Conservation (phyloP, 1,284 basidiomycete species). For the Puccinia sorghi region DNA sequence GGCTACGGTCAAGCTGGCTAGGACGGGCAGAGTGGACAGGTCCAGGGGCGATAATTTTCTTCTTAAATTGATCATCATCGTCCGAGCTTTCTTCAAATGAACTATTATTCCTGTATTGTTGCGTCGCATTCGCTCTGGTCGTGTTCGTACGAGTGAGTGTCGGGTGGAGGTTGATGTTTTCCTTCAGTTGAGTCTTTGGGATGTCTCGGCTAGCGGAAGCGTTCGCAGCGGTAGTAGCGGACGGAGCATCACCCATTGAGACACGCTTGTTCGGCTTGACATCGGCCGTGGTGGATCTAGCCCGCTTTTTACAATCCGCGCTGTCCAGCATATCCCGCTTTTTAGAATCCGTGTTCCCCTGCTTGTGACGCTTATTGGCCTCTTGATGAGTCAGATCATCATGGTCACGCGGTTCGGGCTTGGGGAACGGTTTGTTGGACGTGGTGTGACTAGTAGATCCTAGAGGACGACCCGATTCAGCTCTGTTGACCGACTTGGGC, state of each 20-base stretch:
- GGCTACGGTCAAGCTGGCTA: background rate
- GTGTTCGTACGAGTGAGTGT: background rate
- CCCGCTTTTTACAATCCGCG: background rate
- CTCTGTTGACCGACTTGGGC: background rate
- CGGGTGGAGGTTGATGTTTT: background rate
- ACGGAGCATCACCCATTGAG: background rate
- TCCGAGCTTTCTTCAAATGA: background rate
- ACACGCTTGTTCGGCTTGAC: background rate
- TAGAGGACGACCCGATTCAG: background rate
- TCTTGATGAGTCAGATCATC: background rate
- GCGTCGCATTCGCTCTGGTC: background rate
- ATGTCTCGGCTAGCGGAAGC: background rate
- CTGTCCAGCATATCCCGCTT: background rate
- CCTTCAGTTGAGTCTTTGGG: background rate
- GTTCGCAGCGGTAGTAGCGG: background rate
- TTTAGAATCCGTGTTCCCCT: too few relatives aligned
- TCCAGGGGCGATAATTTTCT: background rate
- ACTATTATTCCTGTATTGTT: background rate
- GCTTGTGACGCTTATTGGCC: too few relatives aligned
- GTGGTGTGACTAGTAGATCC: background rate
- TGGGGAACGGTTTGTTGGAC: background rate
- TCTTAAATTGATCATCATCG: conserved; percentile 5
- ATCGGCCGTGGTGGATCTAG: background rate
- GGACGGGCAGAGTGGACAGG: background rate
- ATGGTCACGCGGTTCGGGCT: background rate